Base-by-base conservation (phyloP, 257 asterid species). In the Schizonepeta tenuifolia region DNA sequence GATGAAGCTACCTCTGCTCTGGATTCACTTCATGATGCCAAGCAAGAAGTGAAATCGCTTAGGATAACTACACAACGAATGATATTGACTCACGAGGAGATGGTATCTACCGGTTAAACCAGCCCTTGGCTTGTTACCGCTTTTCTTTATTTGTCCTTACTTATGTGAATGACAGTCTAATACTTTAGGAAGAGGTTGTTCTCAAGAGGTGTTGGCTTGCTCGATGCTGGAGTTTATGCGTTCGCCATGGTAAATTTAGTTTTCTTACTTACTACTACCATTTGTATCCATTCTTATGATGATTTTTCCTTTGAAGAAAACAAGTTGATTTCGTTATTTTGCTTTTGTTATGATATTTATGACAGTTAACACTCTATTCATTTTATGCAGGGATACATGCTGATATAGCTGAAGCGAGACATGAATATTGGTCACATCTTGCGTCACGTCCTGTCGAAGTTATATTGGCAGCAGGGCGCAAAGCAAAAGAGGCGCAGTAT, bases 201-300 rank as follows among this genome's bases (percentile, higher is more conserved):
- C 90, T 94, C 73, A 94, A 91, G 89, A 86, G 97, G 86, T 89
- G 90, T 73, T 91, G 98, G 99, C 96, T 94, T 72, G 92, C 99
- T 72, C 87, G 92, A 13, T 84, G 81, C 83, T 94, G 99, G 99
- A 81, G 83, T 73, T 79, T 91, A 79, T 94, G 98, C 36, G 71
- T 82, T 56, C 83, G 71, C 44, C 74, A 83, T 65, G 99, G 99
- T 92, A 80, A 79, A 51, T 59, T 63, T 43, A 40, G 40, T 70
- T 36, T 21, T 18, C 2, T 51, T 18, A 18, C 26, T 7, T 6
- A 8, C 41, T 28, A 14, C 3, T 2, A 58, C 20, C 4, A 15
- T 54, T 55, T 22, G 22, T 50, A 21, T 56, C 36, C 20, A 22
- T 55, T 55, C 31, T 50, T 6, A 8, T 35, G 24, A 36, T 18